Evolutionary conservation across 805 yeast species (phyloP).

Genomic region (Zygoascus flipseniorum): DNA sequence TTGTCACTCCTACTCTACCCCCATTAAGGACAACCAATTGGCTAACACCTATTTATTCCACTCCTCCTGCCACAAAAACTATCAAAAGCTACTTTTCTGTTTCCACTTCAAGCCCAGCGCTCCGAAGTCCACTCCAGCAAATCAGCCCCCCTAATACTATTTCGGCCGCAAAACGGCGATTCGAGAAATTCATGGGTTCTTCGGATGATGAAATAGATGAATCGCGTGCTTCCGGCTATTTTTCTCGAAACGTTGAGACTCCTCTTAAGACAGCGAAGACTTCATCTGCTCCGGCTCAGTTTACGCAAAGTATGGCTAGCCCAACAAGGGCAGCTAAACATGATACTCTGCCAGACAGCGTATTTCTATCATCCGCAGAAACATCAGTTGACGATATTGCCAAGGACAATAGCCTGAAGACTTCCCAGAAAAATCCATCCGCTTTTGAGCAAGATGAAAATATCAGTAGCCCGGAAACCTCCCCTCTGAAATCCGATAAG

Average conservation of each 20-base stretch:
- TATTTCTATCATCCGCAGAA: not conserved
- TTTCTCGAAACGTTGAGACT: not conserved
- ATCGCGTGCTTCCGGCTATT: not conserved
- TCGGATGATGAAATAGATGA: not conserved
- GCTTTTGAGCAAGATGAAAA: not conserved
- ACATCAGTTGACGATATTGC: not conserved
- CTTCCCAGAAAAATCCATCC: not conserved
- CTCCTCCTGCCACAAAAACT: not conserved
- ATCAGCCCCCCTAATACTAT: not conserved
- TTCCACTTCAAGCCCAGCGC: not conserved
- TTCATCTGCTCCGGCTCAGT: not conserved
- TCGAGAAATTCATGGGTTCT: not conserved
- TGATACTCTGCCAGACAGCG: not conserved
- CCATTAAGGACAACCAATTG: not conserved
- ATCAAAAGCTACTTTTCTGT: not conserved
- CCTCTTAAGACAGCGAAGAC: not conserved
- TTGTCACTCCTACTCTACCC: slow-evolving; percentile 16
- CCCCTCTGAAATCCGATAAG: not conserved
- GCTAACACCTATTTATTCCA: not conserved
- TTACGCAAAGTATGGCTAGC: not conserved
- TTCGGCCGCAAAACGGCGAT: not conserved
- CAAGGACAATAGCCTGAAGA: not conserved
- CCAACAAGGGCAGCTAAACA: not conserved
- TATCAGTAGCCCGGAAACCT: not conserved
- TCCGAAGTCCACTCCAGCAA: not conserved